Evolutionary conservation across 371 early-diverging fungal species (phyloP).

Genomic region (Paraphysoderma sedebokerense): DNA sequence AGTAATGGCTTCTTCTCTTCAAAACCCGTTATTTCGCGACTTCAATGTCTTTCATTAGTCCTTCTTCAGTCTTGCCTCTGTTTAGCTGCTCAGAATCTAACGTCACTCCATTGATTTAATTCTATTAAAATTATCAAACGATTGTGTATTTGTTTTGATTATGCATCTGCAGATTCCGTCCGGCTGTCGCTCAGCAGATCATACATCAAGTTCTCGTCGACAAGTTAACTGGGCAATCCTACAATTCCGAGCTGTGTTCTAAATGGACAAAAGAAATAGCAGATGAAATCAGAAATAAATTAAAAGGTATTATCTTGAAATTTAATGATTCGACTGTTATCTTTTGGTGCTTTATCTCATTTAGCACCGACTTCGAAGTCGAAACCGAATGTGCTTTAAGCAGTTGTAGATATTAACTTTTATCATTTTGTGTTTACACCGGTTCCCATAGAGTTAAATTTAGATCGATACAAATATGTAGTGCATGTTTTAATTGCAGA

Average conservation of each 20-base stretch:
- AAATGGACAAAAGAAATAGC: conserved; percentile 26
- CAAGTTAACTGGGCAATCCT: conserved; percentile 16
- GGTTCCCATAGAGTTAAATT: conserved; percentile 18
- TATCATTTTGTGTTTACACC: neutral
- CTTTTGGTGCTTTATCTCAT: neutral
- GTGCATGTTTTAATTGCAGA: conserved; percentile 34
- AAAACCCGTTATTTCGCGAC: neutral
- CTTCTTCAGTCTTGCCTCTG: neutral
- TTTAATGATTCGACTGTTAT: neutral
- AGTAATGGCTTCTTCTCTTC: conserved; percentile 9
- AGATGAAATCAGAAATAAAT: conserved; percentile 27
- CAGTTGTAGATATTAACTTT: no score
- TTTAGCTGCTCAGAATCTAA: neutral
- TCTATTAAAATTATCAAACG: no score
- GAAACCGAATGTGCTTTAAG: no score
- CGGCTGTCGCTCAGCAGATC: conserved; percentile 14
- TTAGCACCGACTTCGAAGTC: no score
- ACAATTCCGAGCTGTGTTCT: conserved; percentile 22
- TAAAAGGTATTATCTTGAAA: conserved; percentile 16
- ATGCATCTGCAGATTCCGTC: conserved; percentile 24
- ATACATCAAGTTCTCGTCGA: conserved; percentile 22
- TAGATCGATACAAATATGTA: conserved; percentile 27
- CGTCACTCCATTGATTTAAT: no score
- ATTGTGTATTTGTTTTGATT: neutral
- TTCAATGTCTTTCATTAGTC: no score